A percentile compares a stretch with the other conserved stretches of the same genome.
Conservation (phyloP, 306 rosid species). For the Quillaja saponaria region DNA sequence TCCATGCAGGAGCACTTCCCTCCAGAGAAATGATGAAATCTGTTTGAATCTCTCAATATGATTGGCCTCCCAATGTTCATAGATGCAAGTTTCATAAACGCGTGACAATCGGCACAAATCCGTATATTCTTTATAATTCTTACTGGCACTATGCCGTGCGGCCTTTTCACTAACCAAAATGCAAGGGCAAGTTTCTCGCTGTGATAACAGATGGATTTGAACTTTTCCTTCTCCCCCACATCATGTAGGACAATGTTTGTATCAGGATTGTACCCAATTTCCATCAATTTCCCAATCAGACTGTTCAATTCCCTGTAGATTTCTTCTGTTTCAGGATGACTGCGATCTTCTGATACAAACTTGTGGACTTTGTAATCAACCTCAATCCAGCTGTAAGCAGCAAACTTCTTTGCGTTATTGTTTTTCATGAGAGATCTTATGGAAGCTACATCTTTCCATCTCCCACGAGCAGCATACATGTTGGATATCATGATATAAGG, state of each 20-base stretch:
- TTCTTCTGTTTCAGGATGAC: constrained; percentile 38
- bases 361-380: constrained; percentile 42
- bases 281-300: constrained; percentile 35
- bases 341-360: constrained; percentile 48
- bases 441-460: constrained; percentile 48
- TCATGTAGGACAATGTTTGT: constrained; percentile 44
- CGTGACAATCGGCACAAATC: constrained; percentile 52
- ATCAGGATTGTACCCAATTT: constrained; percentile 50
- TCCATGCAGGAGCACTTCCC: constrained; percentile 57
- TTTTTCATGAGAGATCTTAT: constrained; percentile 45
- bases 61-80: constrained; percentile 31
- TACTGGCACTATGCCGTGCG: constrained; percentile 39
- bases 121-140: constrained; percentile 55
- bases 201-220: constrained; percentile 51
- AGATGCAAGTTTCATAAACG: constrained; percentile 51
- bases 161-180: constrained; percentile 41
- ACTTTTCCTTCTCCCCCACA: constrained; percentile 51
- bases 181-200: constrained; percentile 62
- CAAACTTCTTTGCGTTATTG: constrained; percentile 48
- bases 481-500: constrained; percentile 54
- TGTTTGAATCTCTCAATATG: constrained; percentile 50
- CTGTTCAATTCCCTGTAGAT: constrained; percentile 36
- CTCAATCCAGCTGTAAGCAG: constrained; percentile 52
- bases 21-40: constrained; percentile 50
- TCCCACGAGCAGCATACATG: constrained; percentile 51